Evolutionary conservation across 768 basidiomycete genomes (phyloP).

Genomic region (Tricholoma matsutake): DNA sequence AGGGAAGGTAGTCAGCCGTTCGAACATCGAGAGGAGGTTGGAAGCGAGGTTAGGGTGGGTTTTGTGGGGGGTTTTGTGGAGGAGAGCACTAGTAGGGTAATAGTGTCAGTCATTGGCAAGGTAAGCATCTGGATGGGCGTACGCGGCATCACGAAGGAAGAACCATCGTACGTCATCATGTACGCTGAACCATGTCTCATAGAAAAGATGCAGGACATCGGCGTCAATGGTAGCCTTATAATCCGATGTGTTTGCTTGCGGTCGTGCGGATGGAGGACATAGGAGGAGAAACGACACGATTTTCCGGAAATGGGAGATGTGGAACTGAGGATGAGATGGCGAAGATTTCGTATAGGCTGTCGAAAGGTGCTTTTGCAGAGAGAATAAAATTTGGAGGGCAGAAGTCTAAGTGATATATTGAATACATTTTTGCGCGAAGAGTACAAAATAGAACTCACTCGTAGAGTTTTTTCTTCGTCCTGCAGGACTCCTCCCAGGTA

Average conservation of each 20-base stretch:
- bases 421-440: background rate
- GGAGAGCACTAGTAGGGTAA: constrained; percentile 24
- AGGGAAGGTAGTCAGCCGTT: constrained; percentile 71
- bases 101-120: background rate
- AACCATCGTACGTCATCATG: constrained; percentile 87
- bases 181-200: constrained; percentile 71
- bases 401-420: constrained; percentile 46
- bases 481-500: constrained; percentile 68
- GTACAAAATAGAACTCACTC: constrained; percentile 45
- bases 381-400: constrained; percentile 71
- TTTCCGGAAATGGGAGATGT: constrained; percentile 64
- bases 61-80: constrained; percentile 27
- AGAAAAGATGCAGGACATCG: constrained; percentile 63
- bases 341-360: constrained; percentile 48
- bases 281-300: constrained; percentile 57
- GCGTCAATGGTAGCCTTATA: constrained; percentile 39
- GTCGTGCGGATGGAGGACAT: constrained; percentile 51
- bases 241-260: constrained; percentile 14
- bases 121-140: constrained; percentile 21
- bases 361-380: constrained; percentile 76
- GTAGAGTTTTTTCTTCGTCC: constrained; percentile 71
- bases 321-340: constrained; percentile 57
- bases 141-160: constrained; percentile 81
- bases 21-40: constrained; percentile 62
- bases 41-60: constrained; percentile 35